Percentiles rank a stretch among this genome's conserved stretches.
Evolutionary conservation across 2,329 filamentous ascomycete genomes (phyloP).

Genomic region (Didymella arachidicola): DNA sequence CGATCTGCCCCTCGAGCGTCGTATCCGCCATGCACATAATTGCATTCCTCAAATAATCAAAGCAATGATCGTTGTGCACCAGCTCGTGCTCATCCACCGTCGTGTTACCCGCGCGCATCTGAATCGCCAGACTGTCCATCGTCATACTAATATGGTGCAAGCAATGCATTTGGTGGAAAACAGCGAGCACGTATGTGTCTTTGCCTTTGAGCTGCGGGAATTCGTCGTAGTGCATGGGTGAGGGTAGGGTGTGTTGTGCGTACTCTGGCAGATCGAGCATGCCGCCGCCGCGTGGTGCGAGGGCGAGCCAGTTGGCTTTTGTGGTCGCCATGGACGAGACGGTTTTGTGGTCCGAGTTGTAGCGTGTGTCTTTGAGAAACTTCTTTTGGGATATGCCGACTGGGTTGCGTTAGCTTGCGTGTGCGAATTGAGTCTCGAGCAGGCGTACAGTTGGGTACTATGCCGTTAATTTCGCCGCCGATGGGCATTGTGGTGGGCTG

Average conservation of each 20-base stretch:
- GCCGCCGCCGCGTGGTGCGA: conserved; percentile 24
- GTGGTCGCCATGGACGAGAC: conserved; percentile 21
- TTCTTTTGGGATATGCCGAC: conserved; percentile 24
- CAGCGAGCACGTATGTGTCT: conserved; percentile 25
- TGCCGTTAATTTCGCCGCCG: conserved; percentile 25
- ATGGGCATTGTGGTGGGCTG: conserved; percentile 13
- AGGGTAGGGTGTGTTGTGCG: conserved; percentile 19
- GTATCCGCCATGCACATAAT: conserved; percentile 39
- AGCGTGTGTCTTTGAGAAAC: conserved; percentile 25
- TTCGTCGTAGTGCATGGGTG: conserved; percentile 27
- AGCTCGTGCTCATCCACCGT: conserved; percentile 28
- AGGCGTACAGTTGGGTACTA: conserved; percentile 24
- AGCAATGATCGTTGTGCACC: conserved; percentile 41
- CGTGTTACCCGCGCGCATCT: conserved; percentile 27
- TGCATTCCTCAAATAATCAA: conserved; percentile 39
- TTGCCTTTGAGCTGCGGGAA: conserved; percentile 12
- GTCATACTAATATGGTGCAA: conserved; percentile 26
- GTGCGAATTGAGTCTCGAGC: neutral
- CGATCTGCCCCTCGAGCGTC: conserved; percentile 35
- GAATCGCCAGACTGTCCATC: conserved; percentile 26
- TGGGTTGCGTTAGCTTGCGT: neutral
- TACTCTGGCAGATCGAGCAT: conserved; percentile 26
- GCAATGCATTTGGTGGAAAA: conserved; percentile 34
- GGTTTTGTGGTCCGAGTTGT: conserved; percentile 30
- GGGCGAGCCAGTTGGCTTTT: conserved; percentile 20